Conservation (phyloP, 805 yeast genomes). For the Cyberlindnera mrakii region DNA sequence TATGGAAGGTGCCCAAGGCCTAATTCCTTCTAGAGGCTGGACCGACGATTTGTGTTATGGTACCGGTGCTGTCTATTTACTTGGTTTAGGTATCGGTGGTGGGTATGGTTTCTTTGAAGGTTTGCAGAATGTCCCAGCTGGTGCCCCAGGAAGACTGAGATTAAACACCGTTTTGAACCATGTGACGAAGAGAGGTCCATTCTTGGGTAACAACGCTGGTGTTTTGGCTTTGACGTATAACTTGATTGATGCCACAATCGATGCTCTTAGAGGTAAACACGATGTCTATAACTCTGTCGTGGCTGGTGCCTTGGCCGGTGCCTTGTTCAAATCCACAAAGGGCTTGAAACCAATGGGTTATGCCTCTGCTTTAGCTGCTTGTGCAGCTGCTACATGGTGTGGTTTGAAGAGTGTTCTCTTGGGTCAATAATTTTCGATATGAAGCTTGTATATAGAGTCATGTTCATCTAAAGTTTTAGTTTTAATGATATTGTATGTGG, state of each 20-base stretch:
- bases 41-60: slow-evolving; percentile 97
- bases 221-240: slow-evolving; percentile 88
- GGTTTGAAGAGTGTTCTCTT: slow-evolving; percentile 48
- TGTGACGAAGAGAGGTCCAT: slow-evolving; percentile 94
- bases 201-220: slow-evolving; percentile 91
- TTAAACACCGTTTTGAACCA: slow-evolving; percentile 87
- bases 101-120: slow-evolving; percentile 86
- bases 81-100: slow-evolving; percentile 89
- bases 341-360: slow-evolving; percentile 87
- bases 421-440: slow-evolving; percentile 5
- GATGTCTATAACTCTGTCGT: slow-evolving; percentile 78
- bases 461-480: neutral
- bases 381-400: slow-evolving; percentile 91
- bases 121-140: slow-evolving; percentile 64
- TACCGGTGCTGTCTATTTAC: slow-evolving; percentile 86
- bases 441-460: slow-evolving; percentile 3
- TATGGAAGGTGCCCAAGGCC: slow-evolving; percentile 84
- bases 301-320: slow-evolving; percentile 92
- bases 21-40: slow-evolving; percentile 97
- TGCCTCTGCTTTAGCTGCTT: slow-evolving; percentile 79
- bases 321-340: slow-evolving; percentile 76
- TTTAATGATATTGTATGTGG: neutral
- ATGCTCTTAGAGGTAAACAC: slow-evolving; percentile 79
- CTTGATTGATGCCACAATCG: slow-evolving; percentile 73
- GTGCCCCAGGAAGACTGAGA: slow-evolving; percentile 73